These are phyloP conservation scores for Ceratonia siliqua DNA, from an alignment of 306 rosid genomes.

Conservation along the genomic window DNA sequence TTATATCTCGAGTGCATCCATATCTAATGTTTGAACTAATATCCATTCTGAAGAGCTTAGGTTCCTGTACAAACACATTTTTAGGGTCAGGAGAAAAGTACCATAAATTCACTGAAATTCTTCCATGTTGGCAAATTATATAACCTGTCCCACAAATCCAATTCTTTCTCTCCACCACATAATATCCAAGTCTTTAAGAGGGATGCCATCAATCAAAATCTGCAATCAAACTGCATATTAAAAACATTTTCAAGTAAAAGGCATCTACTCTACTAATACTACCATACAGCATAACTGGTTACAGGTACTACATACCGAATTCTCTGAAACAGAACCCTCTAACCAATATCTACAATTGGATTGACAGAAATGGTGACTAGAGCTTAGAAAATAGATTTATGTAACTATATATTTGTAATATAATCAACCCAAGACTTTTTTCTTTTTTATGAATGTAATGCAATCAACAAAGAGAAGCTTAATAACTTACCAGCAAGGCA, in stretches of 20 bases:
- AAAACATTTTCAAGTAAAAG: constrained; percentile 1
- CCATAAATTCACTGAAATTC: constrained; percentile 16
- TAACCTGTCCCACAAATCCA: constrained; percentile 96
- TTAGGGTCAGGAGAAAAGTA: constrained; percentile 24
- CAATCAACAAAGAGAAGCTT: not conserved
- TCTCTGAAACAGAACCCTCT: constrained; percentile 10
- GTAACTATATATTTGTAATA: not conserved
- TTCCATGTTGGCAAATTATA: constrained; percentile 18
- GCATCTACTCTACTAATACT: not conserved
- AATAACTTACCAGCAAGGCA: not conserved
- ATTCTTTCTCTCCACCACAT: constrained; percentile 94
- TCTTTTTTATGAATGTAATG: not conserved
- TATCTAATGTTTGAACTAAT: constrained; percentile 82
- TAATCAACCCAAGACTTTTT: not conserved
- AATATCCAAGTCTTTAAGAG: constrained; percentile 74
- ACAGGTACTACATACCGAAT: not conserved
- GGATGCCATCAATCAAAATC: constrained; percentile 79
- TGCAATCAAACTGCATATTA: constrained; percentile 42
- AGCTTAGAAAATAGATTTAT: not conserved
- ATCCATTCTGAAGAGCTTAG: constrained; percentile 85
- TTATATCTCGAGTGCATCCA: constrained; percentile 74
- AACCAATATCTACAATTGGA: constrained; percentile 3
- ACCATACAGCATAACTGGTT: not conserved
- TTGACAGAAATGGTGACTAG: not conserved
- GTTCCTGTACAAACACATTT: constrained; percentile 59